A percentile compares a stretch with the other conserved stretches of the same genome.
Evolutionary conservation across 306 rosid species (phyloP).

Genomic region (Delonix regia): DNA sequence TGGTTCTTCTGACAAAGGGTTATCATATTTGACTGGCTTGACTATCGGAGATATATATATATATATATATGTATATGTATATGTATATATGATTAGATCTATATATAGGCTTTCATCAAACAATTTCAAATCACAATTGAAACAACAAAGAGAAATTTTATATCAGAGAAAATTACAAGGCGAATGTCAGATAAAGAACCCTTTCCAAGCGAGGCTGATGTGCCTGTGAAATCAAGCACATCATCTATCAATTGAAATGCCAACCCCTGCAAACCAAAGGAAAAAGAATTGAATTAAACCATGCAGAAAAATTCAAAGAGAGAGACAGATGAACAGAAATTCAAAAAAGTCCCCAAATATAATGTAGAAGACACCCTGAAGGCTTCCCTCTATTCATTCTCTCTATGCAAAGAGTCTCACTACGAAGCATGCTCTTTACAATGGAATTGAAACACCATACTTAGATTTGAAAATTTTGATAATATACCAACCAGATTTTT

Average conservation of each 20-base stretch:
- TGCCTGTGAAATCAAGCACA: constrained; percentile 90
- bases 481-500: constrained; percentile 86
- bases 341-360: constrained; percentile 8
- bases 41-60: not conserved
- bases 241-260: constrained; percentile 95
- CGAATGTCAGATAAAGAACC: constrained; percentile 89
- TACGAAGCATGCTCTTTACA: constrained; percentile 13
- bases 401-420: constrained; percentile 25
- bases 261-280: constrained; percentile 70
- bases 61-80: not conserved
- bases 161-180: constrained; percentile 57
- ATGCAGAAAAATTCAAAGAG: constrained; percentile 11
- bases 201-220: constrained; percentile 93
- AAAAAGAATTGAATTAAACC: constrained; percentile 12
- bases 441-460: not conserved
- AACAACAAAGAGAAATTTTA: constrained; percentile 7
- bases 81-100: not conserved
- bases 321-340: constrained; percentile 14
- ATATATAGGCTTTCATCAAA: constrained; percentile 11
- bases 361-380: constrained; percentile 17
- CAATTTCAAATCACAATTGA: constrained; percentile 1
- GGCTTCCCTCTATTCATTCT: constrained; percentile 21
- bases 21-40: not conserved
- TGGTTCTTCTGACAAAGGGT: not conserved
- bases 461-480: constrained; percentile 26